Conservation (phyloP, 2,329 filamentous ascomycete genomes). For the Paraconiothyrium sp. region DNA sequence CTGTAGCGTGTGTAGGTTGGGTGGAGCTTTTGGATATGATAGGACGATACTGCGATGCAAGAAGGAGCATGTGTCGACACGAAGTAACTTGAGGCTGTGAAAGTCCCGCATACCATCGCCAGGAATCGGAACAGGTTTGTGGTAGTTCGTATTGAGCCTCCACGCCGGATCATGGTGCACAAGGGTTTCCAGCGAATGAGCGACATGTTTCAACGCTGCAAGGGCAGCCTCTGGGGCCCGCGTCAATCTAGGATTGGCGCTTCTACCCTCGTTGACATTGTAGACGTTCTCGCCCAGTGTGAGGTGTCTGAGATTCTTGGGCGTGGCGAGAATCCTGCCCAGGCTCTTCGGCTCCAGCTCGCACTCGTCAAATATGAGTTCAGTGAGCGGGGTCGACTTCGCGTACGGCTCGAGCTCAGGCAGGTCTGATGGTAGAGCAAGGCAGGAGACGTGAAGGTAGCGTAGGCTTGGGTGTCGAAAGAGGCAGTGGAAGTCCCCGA, state of each 20-base stretch:
- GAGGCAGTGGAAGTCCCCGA: constrained; percentile 43
- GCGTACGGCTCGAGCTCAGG: constrained; percentile 31
- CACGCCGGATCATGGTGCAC: constrained; percentile 40
- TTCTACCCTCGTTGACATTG: constrained; percentile 27
- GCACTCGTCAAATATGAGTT: constrained; percentile 49
- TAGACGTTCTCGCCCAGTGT: constrained; percentile 47
- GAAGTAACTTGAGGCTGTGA: constrained; percentile 36
- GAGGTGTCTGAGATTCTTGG: constrained; percentile 40
- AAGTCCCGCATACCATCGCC: constrained; percentile 45
- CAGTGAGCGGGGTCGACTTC: constrained; percentile 38
- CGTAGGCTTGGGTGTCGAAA: constrained; percentile 48
- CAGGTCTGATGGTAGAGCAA: constrained; percentile 33
- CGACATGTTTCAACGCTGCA: constrained; percentile 37
- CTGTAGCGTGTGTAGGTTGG: constrained; percentile 39
- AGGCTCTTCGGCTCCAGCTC: constrained; percentile 37
- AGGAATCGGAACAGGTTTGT: constrained; percentile 27
- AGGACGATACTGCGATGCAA: constrained; percentile 37
- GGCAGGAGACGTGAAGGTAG: constrained; percentile 44
- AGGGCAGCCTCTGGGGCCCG: constrained; percentile 28
- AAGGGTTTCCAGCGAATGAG: constrained; percentile 44
- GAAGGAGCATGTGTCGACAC: constrained; percentile 44
- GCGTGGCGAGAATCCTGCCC: constrained; percentile 37
- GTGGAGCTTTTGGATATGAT: constrained; percentile 39
- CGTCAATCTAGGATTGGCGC: constrained; percentile 28
- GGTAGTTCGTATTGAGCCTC: constrained; percentile 23